Percentiles rank a stretch among this genome's conserved stretches.
Evolutionary conservation across 148 eudicot species (phyloP).

Genomic region (Rhododendron williamsianum): DNA sequence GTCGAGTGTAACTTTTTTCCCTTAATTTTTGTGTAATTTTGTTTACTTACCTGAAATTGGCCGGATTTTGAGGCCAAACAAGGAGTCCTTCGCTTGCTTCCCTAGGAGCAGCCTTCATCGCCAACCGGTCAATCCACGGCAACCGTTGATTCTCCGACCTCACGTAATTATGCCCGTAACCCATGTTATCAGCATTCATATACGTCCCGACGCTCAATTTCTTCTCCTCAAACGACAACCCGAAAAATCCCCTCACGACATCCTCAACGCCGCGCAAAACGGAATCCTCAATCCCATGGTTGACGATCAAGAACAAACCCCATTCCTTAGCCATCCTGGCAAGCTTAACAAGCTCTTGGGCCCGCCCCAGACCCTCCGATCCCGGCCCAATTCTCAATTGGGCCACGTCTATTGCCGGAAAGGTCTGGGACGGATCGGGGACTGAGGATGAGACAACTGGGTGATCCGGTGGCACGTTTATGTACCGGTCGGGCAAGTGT

Average conservation of each 20-base stretch:
- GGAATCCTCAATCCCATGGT: slow-evolving; percentile 16
- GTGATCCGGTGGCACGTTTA: neutral
- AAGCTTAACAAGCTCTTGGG: slow-evolving; percentile 20
- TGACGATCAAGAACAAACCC: slow-evolving; percentile 18
- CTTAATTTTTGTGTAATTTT: neutral
- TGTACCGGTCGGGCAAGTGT: slow-evolving; percentile 8
- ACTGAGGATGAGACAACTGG: neutral
- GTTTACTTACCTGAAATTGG: slow-evolving; percentile 20
- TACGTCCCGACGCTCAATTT: slow-evolving; percentile 17
- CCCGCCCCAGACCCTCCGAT: neutral
- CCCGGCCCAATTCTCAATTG: neutral
- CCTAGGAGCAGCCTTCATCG: slow-evolving; percentile 22
- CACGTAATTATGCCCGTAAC: slow-evolving; percentile 22
- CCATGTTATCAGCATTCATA: slow-evolving; percentile 19
- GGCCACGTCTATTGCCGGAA: slow-evolving; percentile 14
- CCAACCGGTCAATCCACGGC: slow-evolving; percentile 28
- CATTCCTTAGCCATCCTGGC: slow-evolving; percentile 12
- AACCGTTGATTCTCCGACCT: slow-evolving; percentile 21
- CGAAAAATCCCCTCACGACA: slow-evolving; percentile 23
- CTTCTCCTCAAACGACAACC: slow-evolving; percentile 23
- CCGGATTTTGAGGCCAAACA: slow-evolving; percentile 31
- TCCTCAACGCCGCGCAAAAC: slow-evolving; percentile 14
- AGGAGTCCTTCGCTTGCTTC: slow-evolving; percentile 6
- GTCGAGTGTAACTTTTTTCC: too few relatives aligned
- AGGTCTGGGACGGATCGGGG: neutral